These are phyloP conservation scores for Wallacemonas sp. DNA, from an alignment of 208 protist genomes.

Conservation along the genomic window DNA sequence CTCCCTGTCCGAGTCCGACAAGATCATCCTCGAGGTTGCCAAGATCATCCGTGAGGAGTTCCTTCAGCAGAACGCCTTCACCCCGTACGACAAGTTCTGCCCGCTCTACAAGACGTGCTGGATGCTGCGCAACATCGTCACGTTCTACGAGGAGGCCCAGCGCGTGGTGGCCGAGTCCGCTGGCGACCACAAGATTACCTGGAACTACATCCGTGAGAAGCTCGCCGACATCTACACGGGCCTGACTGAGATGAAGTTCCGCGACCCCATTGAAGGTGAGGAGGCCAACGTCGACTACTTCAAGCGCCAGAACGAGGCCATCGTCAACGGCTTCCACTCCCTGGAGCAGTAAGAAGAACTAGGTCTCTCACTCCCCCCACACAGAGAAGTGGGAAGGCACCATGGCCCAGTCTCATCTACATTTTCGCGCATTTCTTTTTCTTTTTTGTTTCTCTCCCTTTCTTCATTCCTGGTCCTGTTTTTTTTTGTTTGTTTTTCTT, in stretches of 20 bases:
- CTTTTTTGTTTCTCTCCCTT: constrained; percentile 4
- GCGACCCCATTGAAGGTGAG: constrained; percentile 85
- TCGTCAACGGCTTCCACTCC: constrained; percentile 78
- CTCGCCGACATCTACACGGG: constrained; percentile 82
- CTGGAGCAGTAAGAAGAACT: constrained; percentile 78
- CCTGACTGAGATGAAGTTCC: constrained; percentile 93
- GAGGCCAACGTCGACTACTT: constrained; percentile 86
- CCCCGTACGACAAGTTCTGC: constrained; percentile 97
- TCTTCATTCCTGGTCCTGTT: not conserved
- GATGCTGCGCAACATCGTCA: constrained; percentile 98
- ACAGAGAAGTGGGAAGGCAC: not conserved
- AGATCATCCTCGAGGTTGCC: constrained; percentile 99
- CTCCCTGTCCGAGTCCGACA: constrained; percentile 99
- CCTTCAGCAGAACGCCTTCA: constrained; percentile 99
- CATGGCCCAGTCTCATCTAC: not conserved
- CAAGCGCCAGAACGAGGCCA: constrained; percentile 90
- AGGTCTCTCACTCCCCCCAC: too few relatives aligned
- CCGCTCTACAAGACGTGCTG: constrained; percentile 99
- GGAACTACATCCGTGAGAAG: constrained; percentile 94
- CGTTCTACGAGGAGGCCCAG: constrained; percentile 97
- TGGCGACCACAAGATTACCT: constrained; percentile 96
- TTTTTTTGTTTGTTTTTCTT: not conserved
- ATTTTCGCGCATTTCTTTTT: not conserved
- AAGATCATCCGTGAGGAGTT: constrained; percentile 99
- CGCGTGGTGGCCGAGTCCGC: constrained; percentile 87